phyloP scores from a whole-genome alignment of 805 yeast species.

The Candida xyloterini region DNA sequence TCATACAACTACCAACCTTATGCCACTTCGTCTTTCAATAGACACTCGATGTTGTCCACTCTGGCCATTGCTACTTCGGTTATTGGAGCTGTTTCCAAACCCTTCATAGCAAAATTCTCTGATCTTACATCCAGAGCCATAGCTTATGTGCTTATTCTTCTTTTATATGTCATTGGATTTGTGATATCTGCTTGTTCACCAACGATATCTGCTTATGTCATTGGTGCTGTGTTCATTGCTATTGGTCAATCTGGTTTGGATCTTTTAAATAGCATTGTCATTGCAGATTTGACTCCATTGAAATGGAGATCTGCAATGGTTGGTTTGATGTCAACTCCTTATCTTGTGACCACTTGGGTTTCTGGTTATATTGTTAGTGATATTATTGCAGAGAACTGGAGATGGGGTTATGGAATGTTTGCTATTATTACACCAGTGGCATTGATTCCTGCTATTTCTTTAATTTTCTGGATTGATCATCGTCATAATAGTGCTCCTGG shows the following conservation, averaged over 20 bases:
- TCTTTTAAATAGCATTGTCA: constrained; percentile 22
- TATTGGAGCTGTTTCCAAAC: constrained; percentile 25
- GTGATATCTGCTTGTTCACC: constrained; percentile 24
- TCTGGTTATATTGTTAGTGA: constrained; percentile 38
- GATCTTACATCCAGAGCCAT: constrained; percentile 28
- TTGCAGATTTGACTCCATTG: constrained; percentile 30
- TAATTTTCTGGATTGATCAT: constrained; percentile 34
- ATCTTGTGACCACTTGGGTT: constrained; percentile 40
- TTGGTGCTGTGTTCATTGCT: constrained; percentile 25
- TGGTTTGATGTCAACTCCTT: constrained; percentile 36
- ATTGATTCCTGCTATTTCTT: constrained; percentile 32
- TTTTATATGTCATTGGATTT: constrained; percentile 25
- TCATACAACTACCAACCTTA: constrained; percentile 35
- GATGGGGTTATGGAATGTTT: constrained; percentile 53
- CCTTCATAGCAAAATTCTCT: constrained; percentile 28
- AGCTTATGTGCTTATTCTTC: constrained; percentile 19
- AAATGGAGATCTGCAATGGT: constrained; percentile 27
- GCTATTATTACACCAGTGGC: constrained; percentile 42
- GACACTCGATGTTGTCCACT: constrained; percentile 26
- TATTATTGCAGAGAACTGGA: constrained; percentile 39
- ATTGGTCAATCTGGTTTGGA: constrained; percentile 26
- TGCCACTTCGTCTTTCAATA: constrained; percentile 25
- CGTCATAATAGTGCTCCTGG: constrained; percentile 23
- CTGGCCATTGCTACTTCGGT: constrained; percentile 25
- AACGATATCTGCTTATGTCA: constrained; percentile 26